These are phyloP conservation scores for Croton laevigatus DNA, from an alignment of 441 rosid genomes.

Conservation along the genomic window DNA sequence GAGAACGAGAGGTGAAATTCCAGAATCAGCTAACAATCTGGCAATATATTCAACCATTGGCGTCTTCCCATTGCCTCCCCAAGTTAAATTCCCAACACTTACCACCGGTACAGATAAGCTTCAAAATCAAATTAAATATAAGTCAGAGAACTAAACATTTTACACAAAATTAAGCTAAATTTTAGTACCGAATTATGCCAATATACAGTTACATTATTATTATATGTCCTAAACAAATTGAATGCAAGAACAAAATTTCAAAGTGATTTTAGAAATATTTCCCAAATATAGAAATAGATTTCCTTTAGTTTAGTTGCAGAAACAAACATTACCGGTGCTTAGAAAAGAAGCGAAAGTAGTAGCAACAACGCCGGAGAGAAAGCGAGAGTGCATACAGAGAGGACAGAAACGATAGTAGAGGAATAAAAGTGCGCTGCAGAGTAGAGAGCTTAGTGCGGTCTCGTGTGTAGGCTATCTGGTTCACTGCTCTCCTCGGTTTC, in stretches of 20 bases:
- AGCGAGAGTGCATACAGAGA: slow-evolving; percentile 52
- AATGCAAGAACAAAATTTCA: too few species aligned
- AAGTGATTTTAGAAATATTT: too few species aligned
- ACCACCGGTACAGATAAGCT: slow-evolving; percentile 83
- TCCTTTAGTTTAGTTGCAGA: neutral
- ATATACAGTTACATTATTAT: neutral
- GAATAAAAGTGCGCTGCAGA: slow-evolving; percentile 55
- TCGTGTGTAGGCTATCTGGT: slow-evolving; percentile 61
- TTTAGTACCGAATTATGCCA: neutral
- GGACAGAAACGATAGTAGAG: slow-evolving; percentile 57
- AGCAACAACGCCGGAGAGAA: slow-evolving; percentile 51
- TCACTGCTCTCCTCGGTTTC: slow-evolving; percentile 54
- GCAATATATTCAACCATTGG: slow-evolving; percentile 85
- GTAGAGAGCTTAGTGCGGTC: slow-evolving; percentile 41
- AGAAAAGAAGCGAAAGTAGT: slow-evolving; percentile 46
- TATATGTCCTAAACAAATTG: neutral
- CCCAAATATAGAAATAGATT: neutral
- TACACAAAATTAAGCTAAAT: neutral
- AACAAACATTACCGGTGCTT: slow-evolving; percentile 37
- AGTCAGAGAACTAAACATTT: neutral
- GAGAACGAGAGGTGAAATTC: slow-evolving; percentile 71
- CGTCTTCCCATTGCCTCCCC: slow-evolving; percentile 97
- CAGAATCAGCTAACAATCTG: slow-evolving; percentile 44
- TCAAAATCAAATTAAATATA: slow-evolving; percentile 18
- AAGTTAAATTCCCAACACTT: slow-evolving; percentile 85